phyloP scores from a whole-genome alignment of 2,329 filamentous ascomycete species.

The Pezicula rhizophila region DNA sequence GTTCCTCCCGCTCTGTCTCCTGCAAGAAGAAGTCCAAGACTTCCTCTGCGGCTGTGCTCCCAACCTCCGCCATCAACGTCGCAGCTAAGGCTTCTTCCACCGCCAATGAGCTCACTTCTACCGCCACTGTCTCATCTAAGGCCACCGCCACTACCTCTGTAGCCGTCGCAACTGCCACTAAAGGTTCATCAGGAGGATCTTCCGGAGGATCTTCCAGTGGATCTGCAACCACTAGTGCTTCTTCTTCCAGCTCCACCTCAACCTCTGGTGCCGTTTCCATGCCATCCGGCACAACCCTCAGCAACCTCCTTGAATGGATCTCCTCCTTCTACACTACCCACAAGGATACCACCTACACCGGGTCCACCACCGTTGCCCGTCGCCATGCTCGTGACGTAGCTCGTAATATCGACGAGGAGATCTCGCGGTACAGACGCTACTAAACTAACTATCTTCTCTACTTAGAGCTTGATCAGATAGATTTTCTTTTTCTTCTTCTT shows the following conservation, averaged over 20 bases:
- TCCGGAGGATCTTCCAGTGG: too few relatives aligned
- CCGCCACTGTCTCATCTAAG: neutral
- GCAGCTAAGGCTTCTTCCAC: neutral
- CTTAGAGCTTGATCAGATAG: neutral
- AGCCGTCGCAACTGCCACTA: conserved; percentile 8
- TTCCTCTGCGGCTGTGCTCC: neutral
- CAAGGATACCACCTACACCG: conserved; percentile 8
- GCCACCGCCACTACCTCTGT: neutral
- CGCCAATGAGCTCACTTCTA: neutral
- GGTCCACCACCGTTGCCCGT: conserved; percentile 9
- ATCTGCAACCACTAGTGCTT: neutral
- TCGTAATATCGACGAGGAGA: neutral
- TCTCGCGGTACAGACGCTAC: neutral
- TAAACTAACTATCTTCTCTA: neutral
- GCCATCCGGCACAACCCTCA: conserved; percentile 14
- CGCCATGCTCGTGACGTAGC: conserved; percentile 13
- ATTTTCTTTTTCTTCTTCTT: neutral
- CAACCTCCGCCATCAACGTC: conserved; percentile 3
- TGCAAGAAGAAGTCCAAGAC: neutral
- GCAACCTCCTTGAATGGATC: conserved; percentile 15
- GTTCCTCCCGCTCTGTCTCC: neutral
- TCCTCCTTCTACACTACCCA: conserved; percentile 14
- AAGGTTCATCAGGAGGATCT: neutral
- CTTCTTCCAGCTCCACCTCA: conserved; percentile 1
- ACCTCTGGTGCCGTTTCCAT: neutral